These are phyloP conservation scores for Fomitopsis palustris DNA, from an alignment of 1,284 basidiomycete species.

Conservation along the genomic window DNA sequence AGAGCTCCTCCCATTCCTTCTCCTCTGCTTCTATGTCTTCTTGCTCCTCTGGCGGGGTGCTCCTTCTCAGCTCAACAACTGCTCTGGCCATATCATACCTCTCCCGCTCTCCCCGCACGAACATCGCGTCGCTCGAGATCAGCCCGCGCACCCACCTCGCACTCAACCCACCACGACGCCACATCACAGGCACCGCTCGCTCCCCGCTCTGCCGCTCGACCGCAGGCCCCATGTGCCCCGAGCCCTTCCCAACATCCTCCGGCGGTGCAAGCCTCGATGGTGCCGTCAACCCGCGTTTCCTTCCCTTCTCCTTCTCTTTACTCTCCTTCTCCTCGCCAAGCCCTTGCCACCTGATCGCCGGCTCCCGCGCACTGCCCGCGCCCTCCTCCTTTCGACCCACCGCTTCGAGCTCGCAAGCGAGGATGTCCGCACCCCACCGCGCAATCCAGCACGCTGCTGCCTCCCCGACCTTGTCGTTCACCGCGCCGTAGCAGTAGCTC, in stretches of 20 bases:
- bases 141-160: conserved; percentile 74
- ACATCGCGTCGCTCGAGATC: conserved; percentile 78
- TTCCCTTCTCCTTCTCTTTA: neutral
- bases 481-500: conserved; percentile 72
- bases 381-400: neutral
- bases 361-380: neutral
- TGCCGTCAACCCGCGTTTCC: conserved; percentile 18
- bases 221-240: neutral
- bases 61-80: conserved; percentile 73
- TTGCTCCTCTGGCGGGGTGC: conserved; percentile 15
- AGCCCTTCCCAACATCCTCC: neutral
- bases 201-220: neutral
- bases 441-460: conserved; percentile 86
- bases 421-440: conserved; percentile 81
- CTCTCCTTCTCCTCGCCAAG: conserved; percentile 7
- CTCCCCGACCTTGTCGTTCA: conserved; percentile 90
- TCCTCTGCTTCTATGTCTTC: conserved; percentile 48
- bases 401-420: conserved; percentile 50
- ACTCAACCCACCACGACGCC: conserved; percentile 67
- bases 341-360: conserved; percentile 5
- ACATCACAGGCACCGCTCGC: conserved; percentile 47
- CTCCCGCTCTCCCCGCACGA: conserved; percentile 76
- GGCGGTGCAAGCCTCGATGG: conserved; percentile 8
- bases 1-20: conserved; percentile 66
- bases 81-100: conserved; percentile 77